Conservation (phyloP, 2,329 filamentous ascomycete species). For the Teratosphaeriaceae sp. region DNA sequence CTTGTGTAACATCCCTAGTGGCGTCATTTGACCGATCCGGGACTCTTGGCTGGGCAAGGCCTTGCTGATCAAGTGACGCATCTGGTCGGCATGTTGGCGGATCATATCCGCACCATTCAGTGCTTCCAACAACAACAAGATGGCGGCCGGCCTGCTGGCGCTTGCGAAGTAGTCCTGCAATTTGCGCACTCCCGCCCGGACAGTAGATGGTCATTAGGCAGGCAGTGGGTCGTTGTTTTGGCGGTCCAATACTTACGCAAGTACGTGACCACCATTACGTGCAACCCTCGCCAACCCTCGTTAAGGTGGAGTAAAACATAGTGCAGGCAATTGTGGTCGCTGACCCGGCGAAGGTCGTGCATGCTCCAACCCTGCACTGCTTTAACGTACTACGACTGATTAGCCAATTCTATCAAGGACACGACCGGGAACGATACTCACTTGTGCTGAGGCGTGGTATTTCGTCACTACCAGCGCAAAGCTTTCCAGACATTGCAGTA, state of each 20-base stretch:
- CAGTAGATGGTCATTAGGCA: neutral
- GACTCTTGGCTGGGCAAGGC: constrained; percentile 2
- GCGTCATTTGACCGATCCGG: constrained; percentile 1
- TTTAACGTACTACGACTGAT: neutral
- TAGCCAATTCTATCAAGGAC: neutral
- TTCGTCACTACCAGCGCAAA: neutral
- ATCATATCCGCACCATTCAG: neutral
- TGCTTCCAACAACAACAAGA: neutral
- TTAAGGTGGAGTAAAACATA: neutral
- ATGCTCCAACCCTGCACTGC: neutral
- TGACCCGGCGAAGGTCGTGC: too few relatives aligned
- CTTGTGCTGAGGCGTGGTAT: neutral
- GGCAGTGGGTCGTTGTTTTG: too few relatives aligned
- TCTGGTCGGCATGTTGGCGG: constrained; percentile 1
- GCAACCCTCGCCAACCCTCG: neutral
- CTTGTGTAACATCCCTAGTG: constrained; percentile 3
- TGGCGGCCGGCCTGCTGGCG: neutral
- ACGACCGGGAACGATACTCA: neutral
- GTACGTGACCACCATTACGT: too few relatives aligned
- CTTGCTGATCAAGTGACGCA: constrained; percentile 3
- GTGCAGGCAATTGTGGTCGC: neutral
- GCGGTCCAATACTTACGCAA: neutral
- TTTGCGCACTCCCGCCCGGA: neutral
- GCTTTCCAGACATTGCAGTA: neutral
- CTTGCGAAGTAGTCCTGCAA: neutral